phyloP scores from a whole-genome alignment of 2,329 filamentous ascomycete species.

The Penicillium psychrosexuale region DNA sequence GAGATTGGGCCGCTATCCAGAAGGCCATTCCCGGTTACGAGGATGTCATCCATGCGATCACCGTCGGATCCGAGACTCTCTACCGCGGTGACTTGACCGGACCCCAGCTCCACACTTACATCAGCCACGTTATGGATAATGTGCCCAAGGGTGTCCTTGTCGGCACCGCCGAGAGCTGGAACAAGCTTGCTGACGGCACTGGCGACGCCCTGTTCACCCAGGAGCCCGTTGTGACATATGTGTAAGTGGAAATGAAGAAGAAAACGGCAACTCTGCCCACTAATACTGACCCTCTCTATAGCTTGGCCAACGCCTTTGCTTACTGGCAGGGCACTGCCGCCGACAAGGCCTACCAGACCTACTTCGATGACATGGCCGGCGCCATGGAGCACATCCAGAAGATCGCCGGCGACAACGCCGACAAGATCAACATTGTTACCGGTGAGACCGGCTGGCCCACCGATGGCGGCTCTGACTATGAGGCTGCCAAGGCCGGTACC shows the following conservation, averaged over 20 bases:
- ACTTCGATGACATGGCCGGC: constrained; percentile 65
- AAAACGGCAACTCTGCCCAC: neutral
- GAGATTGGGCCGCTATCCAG: constrained; percentile 59
- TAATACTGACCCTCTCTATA: constrained; percentile 13
- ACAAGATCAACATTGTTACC: constrained; percentile 63
- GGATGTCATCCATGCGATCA: constrained; percentile 64
- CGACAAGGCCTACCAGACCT: constrained; percentile 58
- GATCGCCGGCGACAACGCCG: constrained; percentile 50
- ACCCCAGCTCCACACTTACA: constrained; percentile 57
- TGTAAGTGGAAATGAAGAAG: constrained; percentile 38
- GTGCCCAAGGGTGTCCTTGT: constrained; percentile 54
- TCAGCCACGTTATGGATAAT: constrained; percentile 58
- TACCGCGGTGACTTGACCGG: constrained; percentile 68
- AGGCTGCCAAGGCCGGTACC: constrained; percentile 57
- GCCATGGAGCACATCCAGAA: constrained; percentile 62
- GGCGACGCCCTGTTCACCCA: constrained; percentile 59
- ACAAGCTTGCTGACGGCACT: constrained; percentile 67
- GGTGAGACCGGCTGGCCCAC: constrained; percentile 69
- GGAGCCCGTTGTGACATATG: constrained; percentile 56
- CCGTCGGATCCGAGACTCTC: constrained; percentile 67
- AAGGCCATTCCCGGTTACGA: constrained; percentile 45
- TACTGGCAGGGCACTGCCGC: constrained; percentile 67
- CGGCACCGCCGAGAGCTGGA: constrained; percentile 71
- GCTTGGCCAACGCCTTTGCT: constrained; percentile 65
- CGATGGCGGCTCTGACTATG: constrained; percentile 59